Conservation (phyloP, 2,329 filamentous ascomycete species). For the Trematosphaeria pertusa region DNA sequence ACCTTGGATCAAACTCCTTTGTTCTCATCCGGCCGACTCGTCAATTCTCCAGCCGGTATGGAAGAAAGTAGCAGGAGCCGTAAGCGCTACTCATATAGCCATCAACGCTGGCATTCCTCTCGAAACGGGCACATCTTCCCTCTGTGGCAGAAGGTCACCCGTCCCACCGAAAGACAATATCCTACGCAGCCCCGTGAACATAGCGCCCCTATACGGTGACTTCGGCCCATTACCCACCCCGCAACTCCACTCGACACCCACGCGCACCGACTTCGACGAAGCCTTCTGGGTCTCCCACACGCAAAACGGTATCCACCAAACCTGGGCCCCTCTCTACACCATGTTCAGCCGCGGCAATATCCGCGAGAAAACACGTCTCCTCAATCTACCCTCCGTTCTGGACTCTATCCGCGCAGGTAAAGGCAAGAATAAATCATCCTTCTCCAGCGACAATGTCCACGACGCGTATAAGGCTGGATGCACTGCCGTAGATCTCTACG, state of each 20-base stretch:
- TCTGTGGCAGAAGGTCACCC: not conserved
- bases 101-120: conserved; percentile 64
- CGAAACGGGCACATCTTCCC: conserved; percentile 12
- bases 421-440: conserved; percentile 28
- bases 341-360: conserved; percentile 96
- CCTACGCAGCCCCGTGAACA: conserved; percentile 73
- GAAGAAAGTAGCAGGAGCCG: conserved; percentile 40
- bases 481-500: conserved; percentile 77
- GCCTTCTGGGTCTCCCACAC: conserved; percentile 81
- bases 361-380: conserved; percentile 81
- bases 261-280: conserved; percentile 62
- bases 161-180: conserved; percentile 60
- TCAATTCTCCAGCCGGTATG: conserved; percentile 32
- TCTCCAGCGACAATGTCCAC: not conserved
- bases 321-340: conserved; percentile 87
- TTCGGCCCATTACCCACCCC: conserved; percentile 65
- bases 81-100: conserved; percentile 63
- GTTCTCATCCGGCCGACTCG: conserved; percentile 29
- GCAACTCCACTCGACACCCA: conserved; percentile 29
- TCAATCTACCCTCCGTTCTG: conserved; percentile 54
- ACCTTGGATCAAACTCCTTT: conserved; percentile 44
- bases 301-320: conserved; percentile 79
- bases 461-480: conserved; percentile 24
- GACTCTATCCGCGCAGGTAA: conserved; percentile 39
- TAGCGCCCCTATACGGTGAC: conserved; percentile 74